phyloP scores from a whole-genome alignment of 2,329 filamentous ascomycete species.

The Catunica adiposa region DNA sequence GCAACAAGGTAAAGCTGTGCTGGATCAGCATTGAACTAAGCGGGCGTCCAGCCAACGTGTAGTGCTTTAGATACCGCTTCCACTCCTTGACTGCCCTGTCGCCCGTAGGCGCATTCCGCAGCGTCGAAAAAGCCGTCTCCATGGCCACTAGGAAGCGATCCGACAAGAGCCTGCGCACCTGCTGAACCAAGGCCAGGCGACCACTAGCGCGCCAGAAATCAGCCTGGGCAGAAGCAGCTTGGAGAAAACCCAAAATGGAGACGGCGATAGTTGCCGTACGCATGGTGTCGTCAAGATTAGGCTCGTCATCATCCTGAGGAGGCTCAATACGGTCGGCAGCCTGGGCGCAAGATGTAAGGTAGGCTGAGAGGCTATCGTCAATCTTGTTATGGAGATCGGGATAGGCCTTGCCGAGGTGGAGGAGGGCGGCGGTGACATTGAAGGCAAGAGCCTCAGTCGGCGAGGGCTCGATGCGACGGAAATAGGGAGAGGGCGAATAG shows the following conservation, averaged over 20 bases:
- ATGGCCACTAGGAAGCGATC: constrained; percentile 73
- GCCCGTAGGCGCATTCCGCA: constrained; percentile 58
- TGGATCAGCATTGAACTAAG: constrained; percentile 84
- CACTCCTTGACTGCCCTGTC: constrained; percentile 61
- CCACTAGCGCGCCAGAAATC: constrained; percentile 68
- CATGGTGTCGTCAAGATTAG: constrained; percentile 48
- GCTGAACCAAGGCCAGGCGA: constrained; percentile 54
- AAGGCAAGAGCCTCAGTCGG: constrained; percentile 74
- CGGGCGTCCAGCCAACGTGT: constrained; percentile 61
- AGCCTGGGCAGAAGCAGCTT: constrained; percentile 61
- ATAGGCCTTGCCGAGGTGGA: constrained; percentile 65
- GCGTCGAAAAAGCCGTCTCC: constrained; percentile 77
- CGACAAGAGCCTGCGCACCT: constrained; percentile 57
- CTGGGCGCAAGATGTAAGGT: constrained; percentile 52
- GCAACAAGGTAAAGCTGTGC: constrained; percentile 70
- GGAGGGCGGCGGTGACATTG: constrained; percentile 61
- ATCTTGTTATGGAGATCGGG: constrained; percentile 49
- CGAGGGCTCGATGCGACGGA: constrained; percentile 68
- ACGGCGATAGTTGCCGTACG: constrained; percentile 61
- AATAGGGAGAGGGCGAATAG: constrained; percentile 64
- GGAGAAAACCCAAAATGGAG: constrained; percentile 78
- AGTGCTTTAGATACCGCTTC: constrained; percentile 73
- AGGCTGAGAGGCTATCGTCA: constrained; percentile 49
- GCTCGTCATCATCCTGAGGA: constrained; percentile 37
- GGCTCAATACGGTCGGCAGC: constrained; percentile 40